These are phyloP conservation scores for Xylaria castorea DNA, from an alignment of 495 filamentous ascomycete genomes.

Conservation along the genomic window DNA sequence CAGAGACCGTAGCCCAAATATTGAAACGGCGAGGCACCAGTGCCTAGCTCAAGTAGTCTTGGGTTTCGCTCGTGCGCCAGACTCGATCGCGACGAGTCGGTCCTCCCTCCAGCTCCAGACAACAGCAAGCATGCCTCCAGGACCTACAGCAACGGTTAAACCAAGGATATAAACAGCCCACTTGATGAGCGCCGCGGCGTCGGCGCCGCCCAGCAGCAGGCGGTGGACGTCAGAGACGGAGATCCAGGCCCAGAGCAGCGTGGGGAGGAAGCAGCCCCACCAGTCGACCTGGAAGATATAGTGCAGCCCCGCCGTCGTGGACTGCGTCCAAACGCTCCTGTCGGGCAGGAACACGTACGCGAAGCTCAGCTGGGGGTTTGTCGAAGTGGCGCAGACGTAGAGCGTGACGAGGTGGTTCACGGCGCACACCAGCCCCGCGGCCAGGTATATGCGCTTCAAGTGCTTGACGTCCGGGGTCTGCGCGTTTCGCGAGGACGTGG, in stretches of 20 bases:
- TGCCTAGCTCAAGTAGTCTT: slow-evolving; percentile 27
- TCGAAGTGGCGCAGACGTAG: slow-evolving; percentile 31
- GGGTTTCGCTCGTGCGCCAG: slow-evolving; percentile 33
- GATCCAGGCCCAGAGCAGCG: slow-evolving; percentile 38
- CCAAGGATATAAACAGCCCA: slow-evolving; percentile 25
- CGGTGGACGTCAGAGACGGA: slow-evolving; percentile 35
- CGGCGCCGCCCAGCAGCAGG: slow-evolving; percentile 23
- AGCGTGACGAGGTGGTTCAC: slow-evolving; percentile 30
- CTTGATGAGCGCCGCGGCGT: slow-evolving; percentile 22
- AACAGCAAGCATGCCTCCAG: slow-evolving; percentile 39
- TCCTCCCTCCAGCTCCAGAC: slow-evolving; percentile 49
- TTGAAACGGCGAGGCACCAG: not conserved
- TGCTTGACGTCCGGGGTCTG: slow-evolving; percentile 34
- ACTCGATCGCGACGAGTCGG: slow-evolving; percentile 36
- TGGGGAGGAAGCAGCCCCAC: slow-evolving; percentile 34
- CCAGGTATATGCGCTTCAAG: slow-evolving; percentile 36
- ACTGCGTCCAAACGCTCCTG: slow-evolving; percentile 24
- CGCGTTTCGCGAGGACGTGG: not conserved
- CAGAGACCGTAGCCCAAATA: not conserved
- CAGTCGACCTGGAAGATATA: slow-evolving; percentile 42
- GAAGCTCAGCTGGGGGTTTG: slow-evolving; percentile 34
- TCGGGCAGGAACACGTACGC: slow-evolving; percentile 38
- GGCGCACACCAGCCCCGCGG: slow-evolving; percentile 30
- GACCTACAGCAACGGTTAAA: slow-evolving; percentile 31
- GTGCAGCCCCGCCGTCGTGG: slow-evolving; percentile 36